Base-by-base conservation (phyloP, 1,284 basidiomycete genomes). In the Porodaedalea pini region DNA sequence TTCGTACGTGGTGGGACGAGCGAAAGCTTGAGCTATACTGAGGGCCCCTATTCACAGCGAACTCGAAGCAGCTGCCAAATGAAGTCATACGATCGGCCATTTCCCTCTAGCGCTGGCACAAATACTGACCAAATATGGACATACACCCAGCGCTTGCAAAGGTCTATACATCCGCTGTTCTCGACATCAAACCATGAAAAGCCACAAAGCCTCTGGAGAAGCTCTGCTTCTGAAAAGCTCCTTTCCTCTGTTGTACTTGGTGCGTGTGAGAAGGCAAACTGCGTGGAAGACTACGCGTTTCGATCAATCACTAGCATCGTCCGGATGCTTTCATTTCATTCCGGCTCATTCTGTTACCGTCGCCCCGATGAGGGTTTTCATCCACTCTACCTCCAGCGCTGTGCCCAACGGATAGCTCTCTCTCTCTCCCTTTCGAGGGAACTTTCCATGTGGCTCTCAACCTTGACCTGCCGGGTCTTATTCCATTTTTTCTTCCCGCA, bases 1-100 rank as follows among this genome's bases (percentile, higher is more conserved):
- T 8, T 27, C 21, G 37, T 37, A 50, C 45, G 54, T 50, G 27
- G 54, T 56, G 54, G 50, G 45, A 48, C 48, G 47, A 56, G 37
- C 37, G 47, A 56, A 47, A 48, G 23, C 51, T 31, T 32, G 40
- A 27, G n/a, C n/a, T n/a, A n/a, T n/a, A n/a, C n/a, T n/a, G n/a
- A 17, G 29, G n/a, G 39, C 51, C 51, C 51, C 51, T 54, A 54
- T 54, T 21, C 29, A n/a, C 32, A 6, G 32, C 6, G 32, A n/a
- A 4, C 51, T 17, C 11, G 15, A n/a, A 43, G 39, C 31, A n/a
- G 36, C 11, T 29, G 34, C 51, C 40, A 44, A 44, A 44, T 54
- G 51, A 54, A 29, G 51, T 54, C 51, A 54, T 45, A 27, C 19
- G 51, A 52, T 44, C 39, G 31, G 15, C 34, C 7, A 21, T 50